A percentile compares a stretch with the other conserved stretches of the same genome.
Evolutionary conservation across 2,329 filamentous ascomycete genomes (phyloP).

Genomic region (Pseudogymnoascus sp.): DNA sequence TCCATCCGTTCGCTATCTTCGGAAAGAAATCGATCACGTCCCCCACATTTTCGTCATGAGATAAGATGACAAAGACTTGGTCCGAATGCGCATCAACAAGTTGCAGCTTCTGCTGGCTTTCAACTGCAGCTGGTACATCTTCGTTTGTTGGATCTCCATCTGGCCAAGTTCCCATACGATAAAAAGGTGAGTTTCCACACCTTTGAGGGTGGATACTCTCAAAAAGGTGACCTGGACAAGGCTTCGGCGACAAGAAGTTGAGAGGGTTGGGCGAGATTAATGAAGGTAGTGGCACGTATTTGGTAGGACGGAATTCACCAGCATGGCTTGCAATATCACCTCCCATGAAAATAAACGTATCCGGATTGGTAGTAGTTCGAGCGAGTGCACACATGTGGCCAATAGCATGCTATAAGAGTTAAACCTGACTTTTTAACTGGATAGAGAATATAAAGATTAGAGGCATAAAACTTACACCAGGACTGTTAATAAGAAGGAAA

Average conservation of each 20-base stretch:
- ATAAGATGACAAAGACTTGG: conserved; percentile 36
- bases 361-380: conserved; percentile 27
- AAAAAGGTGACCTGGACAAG: conserved; percentile 36
- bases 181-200: conserved; percentile 18
- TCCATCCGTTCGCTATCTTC: conserved; percentile 37
- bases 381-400: conserved; percentile 42
- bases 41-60: conserved; percentile 38
- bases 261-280: conserved; percentile 34
- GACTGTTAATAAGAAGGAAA: conserved; percentile 25
- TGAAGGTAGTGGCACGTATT: conserved; percentile 31
- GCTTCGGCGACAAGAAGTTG: conserved; percentile 16
- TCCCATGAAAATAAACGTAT: conserved; percentile 39
- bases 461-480: conserved; percentile 14
- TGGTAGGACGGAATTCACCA: conserved; percentile 36
- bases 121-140: not conserved
- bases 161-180: conserved; percentile 17
- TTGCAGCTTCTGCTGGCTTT: not conserved
- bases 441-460: not conserved
- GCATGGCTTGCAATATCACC: conserved; percentile 39
- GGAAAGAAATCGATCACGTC: conserved; percentile 42
- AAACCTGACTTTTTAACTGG: not conserved
- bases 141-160: not conserved
- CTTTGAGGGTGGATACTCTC: conserved; percentile 28
- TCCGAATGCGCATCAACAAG: conserved; percentile 17
- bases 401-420: conserved; percentile 30